Conservation (phyloP, 2,329 filamentous ascomycete genomes). For the Clonostachys rhizophaga region DNA sequence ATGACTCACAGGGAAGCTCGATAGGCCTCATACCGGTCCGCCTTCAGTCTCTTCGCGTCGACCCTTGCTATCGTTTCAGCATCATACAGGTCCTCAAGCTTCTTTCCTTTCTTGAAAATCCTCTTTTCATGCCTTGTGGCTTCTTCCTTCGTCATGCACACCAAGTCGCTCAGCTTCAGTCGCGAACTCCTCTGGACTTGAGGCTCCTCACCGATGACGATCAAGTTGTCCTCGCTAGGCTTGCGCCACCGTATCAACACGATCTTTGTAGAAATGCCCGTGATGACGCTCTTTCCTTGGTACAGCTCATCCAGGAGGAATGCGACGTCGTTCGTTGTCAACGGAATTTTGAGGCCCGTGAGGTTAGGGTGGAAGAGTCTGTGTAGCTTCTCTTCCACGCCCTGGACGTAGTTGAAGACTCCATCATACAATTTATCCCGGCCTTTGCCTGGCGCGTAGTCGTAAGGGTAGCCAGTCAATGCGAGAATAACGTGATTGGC, state of each 20-base stretch:
- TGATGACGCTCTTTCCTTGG: constrained; percentile 76
- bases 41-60: constrained; percentile 62
- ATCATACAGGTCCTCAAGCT: constrained; percentile 70
- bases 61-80: constrained; percentile 62
- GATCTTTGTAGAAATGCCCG: constrained; percentile 74
- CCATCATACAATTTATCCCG: constrained; percentile 91
- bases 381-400: constrained; percentile 72
- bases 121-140: constrained; percentile 74
- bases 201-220: constrained; percentile 56
- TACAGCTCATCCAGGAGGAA: constrained; percentile 91
- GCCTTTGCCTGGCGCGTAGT: constrained; percentile 76
- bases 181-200: constrained; percentile 75
- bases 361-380: constrained; percentile 26
- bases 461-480: constrained; percentile 77
- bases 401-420: constrained; percentile 71
- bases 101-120: constrained; percentile 66
- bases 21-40: constrained; percentile 53
- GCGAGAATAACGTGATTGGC: constrained; percentile 91
- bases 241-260: constrained; percentile 76
- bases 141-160: constrained; percentile 93
- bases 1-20: too few species aligned
- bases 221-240: constrained; percentile 53
- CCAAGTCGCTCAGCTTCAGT: constrained; percentile 65
- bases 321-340: constrained; percentile 76
- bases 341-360: constrained; percentile 71